These are phyloP conservation scores for Blastocystis sp. DNA, from an alignment of 352 stramenopile species.

Conservation along the genomic window DNA sequence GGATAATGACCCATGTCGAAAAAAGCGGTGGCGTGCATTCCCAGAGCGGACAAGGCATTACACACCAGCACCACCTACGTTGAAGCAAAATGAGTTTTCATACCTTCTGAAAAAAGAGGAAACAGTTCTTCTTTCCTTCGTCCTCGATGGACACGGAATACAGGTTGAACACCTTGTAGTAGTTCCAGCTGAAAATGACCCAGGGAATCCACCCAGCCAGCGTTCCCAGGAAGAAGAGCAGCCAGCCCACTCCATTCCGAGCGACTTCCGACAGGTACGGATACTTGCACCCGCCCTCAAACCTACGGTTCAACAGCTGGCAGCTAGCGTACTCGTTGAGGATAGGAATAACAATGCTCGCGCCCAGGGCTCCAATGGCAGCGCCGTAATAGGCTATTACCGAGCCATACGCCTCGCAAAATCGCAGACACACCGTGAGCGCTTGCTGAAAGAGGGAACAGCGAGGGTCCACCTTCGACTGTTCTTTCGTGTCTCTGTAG, in stretches of 20 bases:
- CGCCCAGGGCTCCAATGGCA: constrained; percentile 14
- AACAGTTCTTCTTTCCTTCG: neutral
- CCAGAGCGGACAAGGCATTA: constrained; percentile 16
- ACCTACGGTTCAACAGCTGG: neutral
- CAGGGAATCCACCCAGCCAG: constrained; percentile 50
- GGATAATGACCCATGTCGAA: constrained; percentile 67
- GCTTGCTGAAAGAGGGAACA: constrained; percentile 25
- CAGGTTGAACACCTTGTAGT: constrained; percentile 36
- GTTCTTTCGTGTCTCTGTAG: neutral
- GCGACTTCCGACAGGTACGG: constrained; percentile 61
- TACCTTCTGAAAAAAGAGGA: constrained; percentile 9
- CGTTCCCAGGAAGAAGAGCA: constrained; percentile 56
- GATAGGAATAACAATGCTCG: constrained; percentile 13
- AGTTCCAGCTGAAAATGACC: constrained; percentile 45
- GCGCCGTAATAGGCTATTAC: constrained; percentile 58
- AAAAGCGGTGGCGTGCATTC: constrained; percentile 57
- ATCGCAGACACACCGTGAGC: constrained; percentile 1
- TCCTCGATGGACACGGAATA: neutral
- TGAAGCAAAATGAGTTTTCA: neutral
- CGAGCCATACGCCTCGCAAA: constrained; percentile 54
- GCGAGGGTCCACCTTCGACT: neutral
- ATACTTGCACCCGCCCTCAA: constrained; percentile 67
- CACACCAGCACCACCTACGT: constrained; percentile 2
- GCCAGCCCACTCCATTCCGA: constrained; percentile 33
- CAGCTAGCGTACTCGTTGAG: constrained; percentile 26